phyloP scores from a whole-genome alignment of 495 filamentous ascomycete genomes.

The Hapsidospora chrysogenum region DNA sequence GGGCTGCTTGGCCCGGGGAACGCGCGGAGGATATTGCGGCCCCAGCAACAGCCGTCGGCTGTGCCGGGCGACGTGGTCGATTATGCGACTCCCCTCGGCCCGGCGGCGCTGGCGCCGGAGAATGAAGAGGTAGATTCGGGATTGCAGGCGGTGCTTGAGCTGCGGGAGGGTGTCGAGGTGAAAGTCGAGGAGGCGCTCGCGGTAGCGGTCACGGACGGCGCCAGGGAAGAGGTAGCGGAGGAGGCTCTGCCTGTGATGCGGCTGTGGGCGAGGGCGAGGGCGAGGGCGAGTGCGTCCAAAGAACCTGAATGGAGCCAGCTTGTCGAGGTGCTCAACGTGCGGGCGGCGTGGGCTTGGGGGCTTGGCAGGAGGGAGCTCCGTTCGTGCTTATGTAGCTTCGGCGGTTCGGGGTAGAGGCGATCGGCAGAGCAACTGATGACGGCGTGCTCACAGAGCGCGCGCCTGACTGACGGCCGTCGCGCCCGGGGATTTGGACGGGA shows the following conservation, averaged over 20 bases:
- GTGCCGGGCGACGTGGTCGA: conserved; percentile 31
- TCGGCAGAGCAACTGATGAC: no score
- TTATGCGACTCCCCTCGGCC: conserved; percentile 27
- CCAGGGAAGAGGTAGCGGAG: conserved; percentile 42
- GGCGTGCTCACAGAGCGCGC: no score
- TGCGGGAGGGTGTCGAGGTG: conserved; percentile 57
- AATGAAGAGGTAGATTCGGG: conserved; percentile 58
- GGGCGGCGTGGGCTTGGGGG: no score
- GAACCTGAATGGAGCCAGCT: conserved; percentile 2
- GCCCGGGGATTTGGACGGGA: no score
- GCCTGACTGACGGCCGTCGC: no score
- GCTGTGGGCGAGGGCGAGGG: conserved; percentile 1
- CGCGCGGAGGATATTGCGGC: conserved; percentile 1
- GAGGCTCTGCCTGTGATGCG: conserved; percentile 21
- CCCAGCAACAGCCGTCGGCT: conserved; percentile 25
- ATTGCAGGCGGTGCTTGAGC: conserved; percentile 51
- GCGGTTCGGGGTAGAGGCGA: no score
- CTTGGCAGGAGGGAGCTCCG: no score
- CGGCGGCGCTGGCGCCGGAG: conserved; percentile 42
- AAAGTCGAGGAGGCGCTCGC: conserved; percentile 45
- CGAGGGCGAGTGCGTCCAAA: not conserved
- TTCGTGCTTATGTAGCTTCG: no score
- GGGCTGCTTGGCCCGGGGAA: not conserved
- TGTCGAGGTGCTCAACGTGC: no score
- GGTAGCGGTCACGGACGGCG: conserved; percentile 36